phyloP scores from a whole-genome alignment of 1,284 basidiomycete genomes.

The Puccinia sorghi region DNA sequence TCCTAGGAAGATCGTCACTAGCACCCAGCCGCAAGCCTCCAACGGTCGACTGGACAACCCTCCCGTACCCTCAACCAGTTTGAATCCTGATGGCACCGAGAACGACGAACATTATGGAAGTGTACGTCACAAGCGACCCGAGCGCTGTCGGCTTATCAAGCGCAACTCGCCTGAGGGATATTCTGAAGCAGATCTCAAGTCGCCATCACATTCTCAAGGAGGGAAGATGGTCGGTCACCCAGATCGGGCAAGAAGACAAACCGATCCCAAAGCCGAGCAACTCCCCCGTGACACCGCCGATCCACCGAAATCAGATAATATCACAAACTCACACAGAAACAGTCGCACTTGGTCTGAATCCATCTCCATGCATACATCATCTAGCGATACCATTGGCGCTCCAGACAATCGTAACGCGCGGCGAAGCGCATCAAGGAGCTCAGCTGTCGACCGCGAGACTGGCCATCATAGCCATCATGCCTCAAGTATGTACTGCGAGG shows the following conservation, averaged over 20 bases:
- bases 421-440: background rate
- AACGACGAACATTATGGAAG: slow-evolving; percentile 26
- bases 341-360: slow-evolving; percentile 32
- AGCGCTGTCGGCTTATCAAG: slow-evolving; percentile 13
- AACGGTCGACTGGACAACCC: background rate
- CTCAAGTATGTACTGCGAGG: background rate
- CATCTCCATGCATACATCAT: slow-evolving; percentile 39
- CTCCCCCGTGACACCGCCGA: background rate
- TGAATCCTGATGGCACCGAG: background rate
- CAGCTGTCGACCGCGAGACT: background rate
- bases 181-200: background rate
- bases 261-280: background rate
- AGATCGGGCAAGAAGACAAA: background rate
- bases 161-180: background rate
- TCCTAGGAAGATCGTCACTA: slow-evolving; percentile 23
- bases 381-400: slow-evolving; percentile 39
- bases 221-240: background rate
- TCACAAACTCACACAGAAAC: background rate
- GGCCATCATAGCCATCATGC: background rate
- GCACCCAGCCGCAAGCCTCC: background rate
- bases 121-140: slow-evolving; percentile 39
- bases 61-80: background rate
- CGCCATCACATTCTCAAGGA: background rate
- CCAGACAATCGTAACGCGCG: background rate
- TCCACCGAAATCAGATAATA: background rate